Percentiles rank a stretch among this genome's conserved stretches.
phyloP scores from a whole-genome alignment of 345 rosid genomes.

The Eucalyptus sp. region DNA sequence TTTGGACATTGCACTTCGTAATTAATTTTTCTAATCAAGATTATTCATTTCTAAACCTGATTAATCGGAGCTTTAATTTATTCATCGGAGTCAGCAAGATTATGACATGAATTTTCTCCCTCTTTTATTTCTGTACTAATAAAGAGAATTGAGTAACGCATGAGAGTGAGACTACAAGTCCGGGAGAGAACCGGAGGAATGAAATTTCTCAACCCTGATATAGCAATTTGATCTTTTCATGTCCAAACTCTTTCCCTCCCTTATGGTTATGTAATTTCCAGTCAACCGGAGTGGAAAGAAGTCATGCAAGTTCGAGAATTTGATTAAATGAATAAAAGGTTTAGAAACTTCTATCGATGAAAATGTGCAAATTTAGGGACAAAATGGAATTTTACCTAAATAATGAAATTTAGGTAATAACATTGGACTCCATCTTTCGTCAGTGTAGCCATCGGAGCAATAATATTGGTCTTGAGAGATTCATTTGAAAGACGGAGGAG shows the following conservation, averaged over 20 bases:
- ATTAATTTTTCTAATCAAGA: not conserved
- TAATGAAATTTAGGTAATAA: no score
- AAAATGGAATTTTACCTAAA: not conserved
- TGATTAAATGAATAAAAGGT: not conserved
- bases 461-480: not conserved
- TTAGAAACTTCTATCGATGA: rapidly evolving
- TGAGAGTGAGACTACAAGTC: rapidly evolving
- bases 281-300: no score
- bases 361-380: not conserved
- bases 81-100: not conserved
- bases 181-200: rapidly evolving
- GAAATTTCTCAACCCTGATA: no score
- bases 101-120: not conserved
- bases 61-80: not conserved
- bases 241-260: not conserved
- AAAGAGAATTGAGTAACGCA: not conserved
- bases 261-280: no score
- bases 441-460: rapidly evolving
- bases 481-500: rapidly evolving
- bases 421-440: not conserved
- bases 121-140: no score
- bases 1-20: not conserved
- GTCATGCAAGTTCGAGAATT: not conserved
- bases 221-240: no score
- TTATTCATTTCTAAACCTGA: not conserved